These are phyloP conservation scores for Nelumbo lutea DNA, from an alignment of 164 flowering plant species.

Conservation along the genomic window DNA sequence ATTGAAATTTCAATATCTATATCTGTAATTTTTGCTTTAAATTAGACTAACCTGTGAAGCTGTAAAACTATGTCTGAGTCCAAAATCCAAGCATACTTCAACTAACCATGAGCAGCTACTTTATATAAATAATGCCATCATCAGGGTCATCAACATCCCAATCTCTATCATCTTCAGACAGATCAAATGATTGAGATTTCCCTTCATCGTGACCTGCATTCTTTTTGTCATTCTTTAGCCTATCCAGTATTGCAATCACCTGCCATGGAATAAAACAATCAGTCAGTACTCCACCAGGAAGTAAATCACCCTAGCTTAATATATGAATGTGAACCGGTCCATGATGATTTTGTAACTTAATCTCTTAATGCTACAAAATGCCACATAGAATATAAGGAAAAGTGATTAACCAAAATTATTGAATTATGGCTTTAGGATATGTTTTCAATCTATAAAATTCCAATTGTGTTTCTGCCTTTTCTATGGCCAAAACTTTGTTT, in stretches of 20 bases:
- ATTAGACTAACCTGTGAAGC: background rate
- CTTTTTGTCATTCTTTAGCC: conserved; percentile 57
- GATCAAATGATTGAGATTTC: conserved; percentile 28
- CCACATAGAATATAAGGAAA: background rate
- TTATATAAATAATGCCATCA: conserved; percentile 72
- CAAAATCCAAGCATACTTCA: background rate
- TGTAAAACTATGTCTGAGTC: background rate
- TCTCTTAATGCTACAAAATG: background rate
- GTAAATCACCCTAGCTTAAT: background rate
- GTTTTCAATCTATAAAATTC: no score
- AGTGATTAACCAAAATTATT: background rate
- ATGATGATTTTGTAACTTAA: background rate
- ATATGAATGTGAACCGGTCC: background rate
- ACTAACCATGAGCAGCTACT: conserved; percentile 29
- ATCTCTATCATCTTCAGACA: conserved; percentile 42
- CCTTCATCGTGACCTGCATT: conserved; percentile 19
- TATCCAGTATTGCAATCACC: conserved; percentile 90
- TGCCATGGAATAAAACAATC: conserved; percentile 21
- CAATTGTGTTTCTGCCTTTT: no score
- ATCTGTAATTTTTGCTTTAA: background rate
- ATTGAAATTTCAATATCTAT: no score
- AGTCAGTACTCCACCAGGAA: background rate
- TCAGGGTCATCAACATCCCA: conserved; percentile 69
- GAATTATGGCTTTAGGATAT: no score
- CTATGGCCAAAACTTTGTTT: no score